Conservation (phyloP, 164 flowering plant genomes). For the Taxillus chinensis region DNA sequence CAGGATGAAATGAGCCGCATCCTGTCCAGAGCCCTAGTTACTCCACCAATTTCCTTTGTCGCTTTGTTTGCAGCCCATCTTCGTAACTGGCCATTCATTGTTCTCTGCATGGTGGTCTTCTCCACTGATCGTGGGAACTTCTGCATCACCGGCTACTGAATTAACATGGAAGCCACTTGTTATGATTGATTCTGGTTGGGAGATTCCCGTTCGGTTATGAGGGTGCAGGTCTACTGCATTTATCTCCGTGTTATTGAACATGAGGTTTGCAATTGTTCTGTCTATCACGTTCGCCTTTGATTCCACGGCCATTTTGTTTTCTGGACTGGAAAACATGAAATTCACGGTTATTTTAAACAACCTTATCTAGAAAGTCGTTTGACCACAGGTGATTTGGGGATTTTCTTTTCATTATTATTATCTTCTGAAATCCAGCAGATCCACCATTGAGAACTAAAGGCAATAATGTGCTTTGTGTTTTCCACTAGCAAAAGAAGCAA, state of each 20-base stretch:
- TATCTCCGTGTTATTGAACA: conserved; percentile 26
- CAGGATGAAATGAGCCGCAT: no score
- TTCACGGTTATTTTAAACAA: neutral
- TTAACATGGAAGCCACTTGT: no score
- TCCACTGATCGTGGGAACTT: neutral
- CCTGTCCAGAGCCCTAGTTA: no score
- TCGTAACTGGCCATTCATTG: neutral
- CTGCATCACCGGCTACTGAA: neutral
- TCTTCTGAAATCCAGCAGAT: neutral
- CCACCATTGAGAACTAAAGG: neutral
- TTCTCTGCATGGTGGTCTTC: neutral
- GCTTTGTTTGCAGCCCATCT: neutral
- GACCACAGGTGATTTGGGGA: neutral
- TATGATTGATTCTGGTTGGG: neutral
- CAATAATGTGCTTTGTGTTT: neutral
- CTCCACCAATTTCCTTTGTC: no score
- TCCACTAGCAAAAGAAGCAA: neutral
- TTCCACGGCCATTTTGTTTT: conserved; percentile 10
- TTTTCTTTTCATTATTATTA: neutral
- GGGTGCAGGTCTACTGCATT: neutral
- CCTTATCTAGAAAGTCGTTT: neutral
- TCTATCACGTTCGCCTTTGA: conserved; percentile 31
- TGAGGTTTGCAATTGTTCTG: conserved; percentile 34
- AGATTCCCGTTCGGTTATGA: neutral
- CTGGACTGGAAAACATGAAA: conserved; percentile 18